A percentile compares a stretch with the other conserved stretches of the same genome.
Evolutionary conservation across 495 filamentous ascomycete species (phyloP).

Genomic region (Apiosordaria backusii): DNA sequence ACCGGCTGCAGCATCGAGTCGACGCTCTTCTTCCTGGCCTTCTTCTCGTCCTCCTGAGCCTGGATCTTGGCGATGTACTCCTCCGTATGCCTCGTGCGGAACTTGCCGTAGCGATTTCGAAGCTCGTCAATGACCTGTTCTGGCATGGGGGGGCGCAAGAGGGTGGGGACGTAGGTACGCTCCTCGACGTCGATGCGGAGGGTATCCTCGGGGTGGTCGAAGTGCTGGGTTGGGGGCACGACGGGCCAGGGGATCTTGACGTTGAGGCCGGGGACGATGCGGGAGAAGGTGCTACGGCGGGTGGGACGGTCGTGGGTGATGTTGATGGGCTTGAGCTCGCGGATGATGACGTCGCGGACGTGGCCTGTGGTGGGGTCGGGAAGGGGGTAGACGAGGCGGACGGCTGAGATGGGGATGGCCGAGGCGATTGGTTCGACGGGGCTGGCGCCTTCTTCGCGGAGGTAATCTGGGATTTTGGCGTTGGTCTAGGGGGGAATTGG

Average conservation of each 20-base stretch:
- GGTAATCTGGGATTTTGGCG: slow-evolving; percentile 53
- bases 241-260: slow-evolving; percentile 73
- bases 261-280: slow-evolving; percentile 57
- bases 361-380: slow-evolving; percentile 58
- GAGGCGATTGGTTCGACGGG: slow-evolving; percentile 45
- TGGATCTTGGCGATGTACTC: slow-evolving; percentile 61
- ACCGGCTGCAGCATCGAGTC: slow-evolving; percentile 53
- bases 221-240: slow-evolving; percentile 40
- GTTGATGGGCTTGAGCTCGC: slow-evolving; percentile 53
- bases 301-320: slow-evolving; percentile 46
- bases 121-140: slow-evolving; percentile 77
- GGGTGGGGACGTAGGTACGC: slow-evolving; percentile 68
- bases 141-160: slow-evolving; percentile 77
- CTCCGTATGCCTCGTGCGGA: slow-evolving; percentile 74
- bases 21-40: slow-evolving; percentile 50
- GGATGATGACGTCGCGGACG: slow-evolving; percentile 69
- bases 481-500: slow-evolving; percentile 47
- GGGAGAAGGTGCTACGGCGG: slow-evolving; percentile 42
- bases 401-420: slow-evolving; percentile 60
- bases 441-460: slow-evolving; percentile 39
- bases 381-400: slow-evolving; percentile 78
- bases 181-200: slow-evolving; percentile 70
- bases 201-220: slow-evolving; percentile 65
- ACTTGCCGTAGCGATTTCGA: slow-evolving; percentile 76
- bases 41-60: slow-evolving; percentile 58